Evolutionary conservation across 2,329 filamentous ascomycete genomes (phyloP).

Genomic region (Neopestalotiopsis rosae): DNA sequence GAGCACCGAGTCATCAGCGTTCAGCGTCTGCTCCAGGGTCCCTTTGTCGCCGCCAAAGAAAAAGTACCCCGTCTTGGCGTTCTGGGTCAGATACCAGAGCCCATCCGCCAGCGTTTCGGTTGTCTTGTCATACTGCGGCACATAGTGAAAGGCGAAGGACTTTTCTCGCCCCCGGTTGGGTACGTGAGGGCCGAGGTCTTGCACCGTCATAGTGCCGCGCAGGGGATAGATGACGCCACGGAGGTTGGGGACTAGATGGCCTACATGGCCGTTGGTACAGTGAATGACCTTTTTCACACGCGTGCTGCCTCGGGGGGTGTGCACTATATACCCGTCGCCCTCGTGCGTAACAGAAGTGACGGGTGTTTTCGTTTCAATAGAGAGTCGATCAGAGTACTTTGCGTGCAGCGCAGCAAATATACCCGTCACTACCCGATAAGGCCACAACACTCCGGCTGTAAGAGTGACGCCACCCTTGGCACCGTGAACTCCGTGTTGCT

Average conservation of each 20-base stretch:
- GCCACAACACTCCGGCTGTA: neutral
- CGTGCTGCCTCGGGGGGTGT: neutral
- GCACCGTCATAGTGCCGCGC: neutral
- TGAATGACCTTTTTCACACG: neutral
- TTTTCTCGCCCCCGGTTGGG: neutral
- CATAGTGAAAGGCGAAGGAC: neutral
- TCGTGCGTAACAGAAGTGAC: neutral
- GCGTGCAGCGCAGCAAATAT: neutral
- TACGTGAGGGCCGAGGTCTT: neutral
- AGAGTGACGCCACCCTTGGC: neutral
- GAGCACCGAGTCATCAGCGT: neutral
- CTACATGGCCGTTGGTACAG: neutral
- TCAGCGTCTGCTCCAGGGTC: neutral
- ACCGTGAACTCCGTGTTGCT: constrained; percentile 4
- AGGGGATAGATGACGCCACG: neutral
- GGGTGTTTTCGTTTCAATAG: neutral
- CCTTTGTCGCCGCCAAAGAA: neutral
- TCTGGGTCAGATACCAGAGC: neutral
- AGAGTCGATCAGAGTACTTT: neutral
- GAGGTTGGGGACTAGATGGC: neutral
- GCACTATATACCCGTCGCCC: neutral
- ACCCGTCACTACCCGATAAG: neutral
- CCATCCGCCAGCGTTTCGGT: neutral
- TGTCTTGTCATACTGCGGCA: neutral
- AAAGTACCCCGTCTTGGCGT: neutral